Percentiles rank a stretch among this genome's conserved stretches.
phyloP scores from a whole-genome alignment of 345 rosid species.

The Eucalyptus cloeziana region DNA sequence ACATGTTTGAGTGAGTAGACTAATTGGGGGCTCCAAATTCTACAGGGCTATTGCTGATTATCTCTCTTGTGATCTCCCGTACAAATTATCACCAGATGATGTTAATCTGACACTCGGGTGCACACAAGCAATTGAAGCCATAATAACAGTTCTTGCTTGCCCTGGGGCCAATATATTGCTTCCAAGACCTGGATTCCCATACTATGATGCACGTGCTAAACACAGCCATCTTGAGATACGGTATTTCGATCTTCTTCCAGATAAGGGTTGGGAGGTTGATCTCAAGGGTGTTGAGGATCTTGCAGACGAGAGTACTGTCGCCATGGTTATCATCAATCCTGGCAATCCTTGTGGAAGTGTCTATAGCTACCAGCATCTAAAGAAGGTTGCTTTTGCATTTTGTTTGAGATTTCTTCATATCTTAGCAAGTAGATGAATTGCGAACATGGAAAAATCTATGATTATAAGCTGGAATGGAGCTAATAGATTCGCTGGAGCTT shows the following conservation, averaged over 20 bases:
- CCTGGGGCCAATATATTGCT: constrained; percentile 62
- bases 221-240: constrained; percentile 35
- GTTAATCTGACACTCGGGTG: constrained; percentile 44
- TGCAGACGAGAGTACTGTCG: constrained; percentile 55
- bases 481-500: not conserved
- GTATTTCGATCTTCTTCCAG: constrained; percentile 55
- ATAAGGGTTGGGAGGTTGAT: constrained; percentile 62
- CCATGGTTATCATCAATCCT: constrained; percentile 56
- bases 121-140: constrained; percentile 45
- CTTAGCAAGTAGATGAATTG: not conserved
- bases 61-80: constrained; percentile 41
- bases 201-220: constrained; percentile 36
- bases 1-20: not conserved
- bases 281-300: constrained; percentile 40
- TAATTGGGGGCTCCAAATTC: not conserved
- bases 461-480: not conserved
- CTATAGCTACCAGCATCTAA: constrained; percentile 42
- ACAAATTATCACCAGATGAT: constrained; percentile 42
- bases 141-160: constrained; percentile 28
- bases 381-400: constrained; percentile 15
- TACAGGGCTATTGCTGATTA: constrained; percentile 54
- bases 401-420: not conserved
- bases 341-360: constrained; percentile 66
- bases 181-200: constrained; percentile 59
- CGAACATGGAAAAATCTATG: not conserved